These are phyloP conservation scores for Blastocystis sp. DNA, from an alignment of 352 stramenopile genomes.

Conservation along the genomic window DNA sequence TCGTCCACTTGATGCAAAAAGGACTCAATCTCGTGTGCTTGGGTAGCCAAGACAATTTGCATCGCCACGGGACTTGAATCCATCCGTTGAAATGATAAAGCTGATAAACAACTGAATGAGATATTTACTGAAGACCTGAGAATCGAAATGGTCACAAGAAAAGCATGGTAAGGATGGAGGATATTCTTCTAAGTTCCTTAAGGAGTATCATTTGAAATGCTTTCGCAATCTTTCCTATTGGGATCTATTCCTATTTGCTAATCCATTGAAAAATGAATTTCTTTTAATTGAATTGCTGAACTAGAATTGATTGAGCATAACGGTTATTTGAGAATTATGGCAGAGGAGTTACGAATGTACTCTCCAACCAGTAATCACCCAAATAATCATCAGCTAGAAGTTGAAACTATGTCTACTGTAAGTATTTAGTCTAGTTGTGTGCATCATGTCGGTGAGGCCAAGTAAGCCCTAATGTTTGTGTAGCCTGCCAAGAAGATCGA, in stretches of 20 bases:
- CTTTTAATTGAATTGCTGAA: too few species aligned
- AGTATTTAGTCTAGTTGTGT: neutral
- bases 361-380: neutral
- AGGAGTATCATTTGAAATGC: too few species aligned
- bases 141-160: too few species aligned
- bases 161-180: too few species aligned
- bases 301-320: neutral
- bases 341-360: neutral
- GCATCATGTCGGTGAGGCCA: neutral
- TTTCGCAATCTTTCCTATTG: too few species aligned
- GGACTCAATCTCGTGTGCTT: conserved; percentile 14
- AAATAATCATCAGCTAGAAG: neutral
- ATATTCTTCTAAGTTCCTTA: too few species aligned
- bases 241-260: too few species aligned
- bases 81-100: neutral
- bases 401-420: neutral
- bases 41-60: neutral
- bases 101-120: too few species aligned
- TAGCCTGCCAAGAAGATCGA: conserved; percentile 68
- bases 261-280: too few species aligned
- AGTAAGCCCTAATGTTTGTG: conserved; percentile 9
- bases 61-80: neutral
- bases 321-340: neutral
- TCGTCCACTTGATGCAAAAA: neutral
- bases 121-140: too few species aligned